These are phyloP conservation scores for Colletotrichum sp. DNA, from an alignment of 2,329 filamentous ascomycete genomes.

Conservation along the genomic window DNA sequence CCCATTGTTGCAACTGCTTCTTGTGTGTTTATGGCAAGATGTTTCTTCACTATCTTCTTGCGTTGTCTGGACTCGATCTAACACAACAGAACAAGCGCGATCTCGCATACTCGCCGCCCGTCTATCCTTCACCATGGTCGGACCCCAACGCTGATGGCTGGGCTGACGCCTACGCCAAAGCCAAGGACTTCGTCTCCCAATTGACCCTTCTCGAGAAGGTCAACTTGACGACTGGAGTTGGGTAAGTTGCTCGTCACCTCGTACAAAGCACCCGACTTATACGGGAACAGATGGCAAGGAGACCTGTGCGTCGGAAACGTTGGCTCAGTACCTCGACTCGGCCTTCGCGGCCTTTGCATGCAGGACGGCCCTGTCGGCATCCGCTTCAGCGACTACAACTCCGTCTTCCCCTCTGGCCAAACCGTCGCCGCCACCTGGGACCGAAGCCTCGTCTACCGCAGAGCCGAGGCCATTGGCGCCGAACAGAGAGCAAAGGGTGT, in stretches of 20 bases:
- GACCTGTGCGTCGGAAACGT: conserved; percentile 80
- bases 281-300: conserved; percentile 60
- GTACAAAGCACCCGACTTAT: conserved; percentile 23
- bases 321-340: conserved; percentile 72
- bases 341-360: conserved; percentile 77
- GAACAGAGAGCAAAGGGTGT: conserved; percentile 80
- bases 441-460: conserved; percentile 65
- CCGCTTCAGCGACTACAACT: conserved; percentile 78
- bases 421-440: conserved; percentile 87
- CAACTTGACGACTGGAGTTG: conserved; percentile 90
- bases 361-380: conserved; percentile 87
- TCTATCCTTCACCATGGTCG: conserved; percentile 89
- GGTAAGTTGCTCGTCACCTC: conserved; percentile 54
- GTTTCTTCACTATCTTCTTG: neutral
- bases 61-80: neutral
- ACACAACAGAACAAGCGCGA: conserved; percentile 1
- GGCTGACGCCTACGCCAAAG: conserved; percentile 77
- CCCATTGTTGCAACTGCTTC: neutral
- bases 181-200: conserved; percentile 79
- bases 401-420: conserved; percentile 79
- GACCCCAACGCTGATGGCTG: conserved; percentile 74
- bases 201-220: conserved; percentile 89
- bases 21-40: neutral
- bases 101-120: conserved; percentile 57
- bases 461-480: conserved; percentile 51